Base-by-base conservation (phyloP, 129 eudicot genomes). In the Arctium lappa region DNA sequence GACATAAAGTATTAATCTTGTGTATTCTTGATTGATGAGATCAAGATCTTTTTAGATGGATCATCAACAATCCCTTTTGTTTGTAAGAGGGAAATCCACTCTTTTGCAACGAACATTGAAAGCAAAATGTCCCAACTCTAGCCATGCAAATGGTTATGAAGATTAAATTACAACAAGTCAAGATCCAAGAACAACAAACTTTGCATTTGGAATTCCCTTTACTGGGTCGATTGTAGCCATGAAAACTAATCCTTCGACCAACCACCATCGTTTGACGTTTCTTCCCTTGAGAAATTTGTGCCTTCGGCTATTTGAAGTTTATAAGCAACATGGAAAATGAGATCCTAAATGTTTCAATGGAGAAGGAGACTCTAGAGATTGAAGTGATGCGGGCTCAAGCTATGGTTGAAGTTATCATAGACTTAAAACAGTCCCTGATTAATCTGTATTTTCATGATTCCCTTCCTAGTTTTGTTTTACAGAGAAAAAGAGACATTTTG, bases 291-390 rank as follows among this genome's bases (percentile, higher is more conserved):
- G 27, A 22, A 22, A 22, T 22, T 22, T 22, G 27, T 22, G 27
- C 27, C 27, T 22, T 22, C 27, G 27, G 27, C 27, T 22, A 22
- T 22, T 22, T 22, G 27, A 22, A 22, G 27, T 22, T 22, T 22
- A 22, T 22, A 12, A 88, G 89, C 83, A 88, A 92, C 32, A 65
- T 92, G 32, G 94, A 91, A 81, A 87, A 85, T 10, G 93, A 90
- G 84, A 89, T 92, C 69, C 83, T 89, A n/a, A 90, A 88, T 80
- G 89, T 89, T 78, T 92, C 97, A 11, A 89, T 89, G 94, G 97
- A 92, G 82, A 80, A 89, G 78, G 97, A 90, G 87, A 84, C 89
- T 0, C 76, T 90, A 83, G 90, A 91, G 91, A 86, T 93, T 74
- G 93, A 22, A 22, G 27, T 22, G 27, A 22, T 22, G 27, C 27